Evolutionary conservation across 352 stramenopile genomes (phyloP), one percentile per base, ranked within the genome.

Genomic region (Sclerospora graminicola): DNA sequence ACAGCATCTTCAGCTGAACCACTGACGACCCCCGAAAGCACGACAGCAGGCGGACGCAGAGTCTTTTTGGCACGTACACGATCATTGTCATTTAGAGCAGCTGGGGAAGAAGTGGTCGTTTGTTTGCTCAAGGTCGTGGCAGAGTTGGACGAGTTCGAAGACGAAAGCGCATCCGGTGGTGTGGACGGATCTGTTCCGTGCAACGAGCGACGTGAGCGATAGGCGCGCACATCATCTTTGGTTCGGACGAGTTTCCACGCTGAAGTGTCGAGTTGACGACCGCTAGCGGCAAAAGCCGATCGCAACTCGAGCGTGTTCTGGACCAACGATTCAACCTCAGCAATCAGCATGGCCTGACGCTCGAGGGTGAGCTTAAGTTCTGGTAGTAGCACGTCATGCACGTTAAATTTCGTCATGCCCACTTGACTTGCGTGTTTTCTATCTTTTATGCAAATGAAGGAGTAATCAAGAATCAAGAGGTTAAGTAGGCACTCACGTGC

Each of bases 1-100:
- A 65, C 60, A 16, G 52, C 54, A 39, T 79, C 66, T 32, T 78
- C 66, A 8, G 66, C 48, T n/a, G 60, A 63, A 11, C 63, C 66
- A n/a, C 60, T 46, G 0, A 72, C 40, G n/a, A 54, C 53, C 5
- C 63, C 66, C 0, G 63, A 66, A 28, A 67, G 37, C 16, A 78
- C 54, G 2, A 78, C 38, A 15, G 58, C 50, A 11, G 62, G 59
- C 8, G 57, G 56, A 11, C 60, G 60, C 4, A 35, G 38, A 1
- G 43, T 54, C 39, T 59, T 58, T 37, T 51, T 66, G 28, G 48
- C 24, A 18, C 52, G 47, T 34, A 52, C 31, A 2, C 37, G 46
- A 2, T 66, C 52, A 26, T 41, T 56, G 19, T 63, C 52, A 14
- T 39, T 36, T 0, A 47, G 54, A 36, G 51, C 58, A 20, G 21